phyloP scores from a whole-genome alignment of 75 land plant genomes.

The Isoetes taiwanensis region DNA sequence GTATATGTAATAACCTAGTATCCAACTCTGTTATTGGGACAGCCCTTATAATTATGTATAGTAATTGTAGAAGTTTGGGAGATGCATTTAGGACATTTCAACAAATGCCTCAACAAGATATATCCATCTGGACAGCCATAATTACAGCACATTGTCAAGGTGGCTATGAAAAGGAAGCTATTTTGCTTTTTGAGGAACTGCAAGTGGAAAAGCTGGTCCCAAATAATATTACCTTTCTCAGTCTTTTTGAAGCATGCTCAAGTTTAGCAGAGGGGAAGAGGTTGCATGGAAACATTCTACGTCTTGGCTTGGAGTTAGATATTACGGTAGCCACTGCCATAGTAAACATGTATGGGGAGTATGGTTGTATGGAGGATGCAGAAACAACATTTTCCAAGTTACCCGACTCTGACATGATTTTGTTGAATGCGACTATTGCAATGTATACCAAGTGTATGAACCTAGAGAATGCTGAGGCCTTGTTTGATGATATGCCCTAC shows the following conservation, averaged over 20 bases:
- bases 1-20: too few species aligned
- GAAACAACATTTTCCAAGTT: conserved; percentile 11
- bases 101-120: conserved; percentile 35
- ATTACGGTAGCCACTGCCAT: conserved; percentile 17
- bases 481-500: too few species aligned
- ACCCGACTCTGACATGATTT: conserved; percentile 12
- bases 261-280: conserved; percentile 20
- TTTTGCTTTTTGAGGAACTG: conserved; percentile 35
- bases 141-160: conserved; percentile 38
- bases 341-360: conserved; percentile 30
- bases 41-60: conserved; percentile 43
- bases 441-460: too few species aligned
- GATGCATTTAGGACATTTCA: conserved; percentile 32
- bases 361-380: conserved; percentile 19
- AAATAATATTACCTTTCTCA: conserved; percentile 36
- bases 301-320: conserved; percentile 19
- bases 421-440: too few species aligned
- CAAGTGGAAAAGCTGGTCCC: conserved; percentile 25
- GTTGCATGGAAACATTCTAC: conserved; percentile 25
- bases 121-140: conserved; percentile 52
- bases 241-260: conserved; percentile 20
- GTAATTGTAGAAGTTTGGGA: conserved; percentile 27
- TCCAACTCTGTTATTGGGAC: too few species aligned
- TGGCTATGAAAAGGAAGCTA: conserved; percentile 22
- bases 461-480: too few species aligned